These are phyloP conservation scores for Oryza rufipogon DNA, from an alignment of 176 grass and related monocot species.

Conservation along the genomic window DNA sequence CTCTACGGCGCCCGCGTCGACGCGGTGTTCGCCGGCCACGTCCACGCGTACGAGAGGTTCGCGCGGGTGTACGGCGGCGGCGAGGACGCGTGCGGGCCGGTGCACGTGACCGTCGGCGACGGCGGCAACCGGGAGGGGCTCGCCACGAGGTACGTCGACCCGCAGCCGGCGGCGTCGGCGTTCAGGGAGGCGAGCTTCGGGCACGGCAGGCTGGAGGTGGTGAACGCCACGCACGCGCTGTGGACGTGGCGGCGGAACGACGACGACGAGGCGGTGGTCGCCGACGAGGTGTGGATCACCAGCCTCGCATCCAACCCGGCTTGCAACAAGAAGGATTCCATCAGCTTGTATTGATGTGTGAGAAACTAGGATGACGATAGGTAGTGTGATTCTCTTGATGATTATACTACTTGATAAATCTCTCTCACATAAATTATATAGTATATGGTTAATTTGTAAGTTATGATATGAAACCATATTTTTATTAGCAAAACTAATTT, in stretches of 20 bases:
- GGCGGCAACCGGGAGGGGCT: slow-evolving; percentile 78
- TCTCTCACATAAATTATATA: no score
- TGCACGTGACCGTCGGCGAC: slow-evolving; percentile 76
- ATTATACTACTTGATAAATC: no score
- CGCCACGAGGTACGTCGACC: slow-evolving; percentile 41
- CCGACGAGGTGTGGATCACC: slow-evolving; percentile 62
- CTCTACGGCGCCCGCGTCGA: slow-evolving; percentile 58
- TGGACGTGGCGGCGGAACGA: slow-evolving; percentile 73
- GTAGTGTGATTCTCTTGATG: no score
- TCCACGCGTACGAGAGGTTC: slow-evolving; percentile 71
- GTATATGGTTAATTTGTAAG: no score
- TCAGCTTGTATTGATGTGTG: no score
- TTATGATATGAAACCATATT: no score
- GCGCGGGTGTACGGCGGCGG: slow-evolving; percentile 13
- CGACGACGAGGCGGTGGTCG: slow-evolving; percentile 44
- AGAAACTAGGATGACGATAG: no score
- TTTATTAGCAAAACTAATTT: no score
- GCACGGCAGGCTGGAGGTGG: slow-evolving; percentile 62
- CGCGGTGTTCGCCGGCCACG: slow-evolving; percentile 57
- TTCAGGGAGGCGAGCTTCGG: slow-evolving; percentile 88
- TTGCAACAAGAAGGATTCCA: slow-evolving; percentile 1
- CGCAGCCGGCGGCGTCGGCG: slow-evolving; percentile 50
- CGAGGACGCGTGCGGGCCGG: slow-evolving; percentile 44
- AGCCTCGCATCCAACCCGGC: slow-evolving; percentile 45
- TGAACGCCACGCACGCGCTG: slow-evolving; percentile 58